Evolutionary conservation across 2,329 filamentous ascomycete genomes (phyloP).

Genomic region (Chrysoporthe puriensis): DNA sequence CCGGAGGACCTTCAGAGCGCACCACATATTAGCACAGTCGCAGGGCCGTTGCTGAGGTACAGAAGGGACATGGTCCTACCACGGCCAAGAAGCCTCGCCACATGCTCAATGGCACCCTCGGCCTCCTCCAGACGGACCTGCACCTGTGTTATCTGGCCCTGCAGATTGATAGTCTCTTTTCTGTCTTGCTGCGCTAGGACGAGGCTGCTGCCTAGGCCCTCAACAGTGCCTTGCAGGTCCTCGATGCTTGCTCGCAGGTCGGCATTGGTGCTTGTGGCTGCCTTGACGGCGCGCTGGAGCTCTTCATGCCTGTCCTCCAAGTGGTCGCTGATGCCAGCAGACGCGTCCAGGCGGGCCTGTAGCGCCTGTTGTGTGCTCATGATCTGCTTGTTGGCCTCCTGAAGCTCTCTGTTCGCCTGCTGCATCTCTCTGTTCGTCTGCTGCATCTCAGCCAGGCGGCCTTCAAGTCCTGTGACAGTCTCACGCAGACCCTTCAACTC

Average conservation of each 20-base stretch:
- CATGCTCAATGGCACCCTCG: neutral
- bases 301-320: neutral
- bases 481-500: neutral
- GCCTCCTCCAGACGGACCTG: neutral
- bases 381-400: neutral
- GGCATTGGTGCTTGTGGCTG: neutral
- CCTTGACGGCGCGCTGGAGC: neutral
- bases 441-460: neutral
- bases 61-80: neutral
- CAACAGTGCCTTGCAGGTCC: neutral
- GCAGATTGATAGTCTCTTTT: neutral
- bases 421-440: neutral
- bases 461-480: neutral
- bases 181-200: neutral
- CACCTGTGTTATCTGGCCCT: slow-evolving; percentile 2
- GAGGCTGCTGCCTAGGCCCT: neutral
- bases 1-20: neutral
- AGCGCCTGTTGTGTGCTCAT: neutral
- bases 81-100: neutral
- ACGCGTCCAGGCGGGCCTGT: neutral
- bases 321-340: neutral
- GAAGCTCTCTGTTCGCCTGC: neutral
- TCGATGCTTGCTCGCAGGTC: neutral
- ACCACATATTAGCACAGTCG: neutral
- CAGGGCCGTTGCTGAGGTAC: neutral